Base-by-base conservation (phyloP, 805 yeast genomes). In the Diddensiella transvaalensis region DNA sequence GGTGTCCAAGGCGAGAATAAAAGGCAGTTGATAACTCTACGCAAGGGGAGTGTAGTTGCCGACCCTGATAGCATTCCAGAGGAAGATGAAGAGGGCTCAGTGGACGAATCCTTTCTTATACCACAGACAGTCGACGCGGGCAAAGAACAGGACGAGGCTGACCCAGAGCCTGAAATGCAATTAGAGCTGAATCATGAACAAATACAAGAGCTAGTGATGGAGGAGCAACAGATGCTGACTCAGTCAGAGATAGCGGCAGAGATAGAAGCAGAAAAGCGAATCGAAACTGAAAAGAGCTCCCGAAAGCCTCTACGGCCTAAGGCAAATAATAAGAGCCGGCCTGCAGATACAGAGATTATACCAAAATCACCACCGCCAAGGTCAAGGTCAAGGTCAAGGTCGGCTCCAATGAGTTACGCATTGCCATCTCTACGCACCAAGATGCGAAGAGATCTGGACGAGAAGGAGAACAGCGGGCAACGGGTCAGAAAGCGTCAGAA, bases 341-440 rank as follows among this genome's bases (percentile, higher is more conserved):
- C 38, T n/a, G 21, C 21, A 17, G 38, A 35, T 21, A 39, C 15
- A 15, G 42, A 41, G n/a, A 30, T 8, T 5, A 29, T 41, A 11
- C 44, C 43, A 6, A 10, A 44, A 21, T 30, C 29, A 33, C 32
- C 3, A 3, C 47, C 24, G 26, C 41, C 22, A 22, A 37, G 23
- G 18, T 29, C 38, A 35, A 10, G 38, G 15, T n/a, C n/a, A n/a
- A n/a, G n/a, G n/a, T n/a, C n/a, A n/a, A 10, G 38, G 8, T 13
- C 38, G 17, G 21, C 38, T 10, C 38, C 38, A 6, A n/a, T 15
- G 8, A 35, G 21, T 18, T 35, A 35, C 17, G 79, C 80, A 17
- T 71, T 80, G 29, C 88, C 89, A 0, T 80, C 90, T 1, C 63
- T 84, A 46, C 70, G 85, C 35, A 77, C 75, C 13, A 85, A 85